A percentile compares a stretch with the other conserved stretches of the same genome.
Evolutionary conservation across 225 moss, liverwort and hornwort genomes (phyloP).

Genomic region (Climacium dendroides): DNA sequence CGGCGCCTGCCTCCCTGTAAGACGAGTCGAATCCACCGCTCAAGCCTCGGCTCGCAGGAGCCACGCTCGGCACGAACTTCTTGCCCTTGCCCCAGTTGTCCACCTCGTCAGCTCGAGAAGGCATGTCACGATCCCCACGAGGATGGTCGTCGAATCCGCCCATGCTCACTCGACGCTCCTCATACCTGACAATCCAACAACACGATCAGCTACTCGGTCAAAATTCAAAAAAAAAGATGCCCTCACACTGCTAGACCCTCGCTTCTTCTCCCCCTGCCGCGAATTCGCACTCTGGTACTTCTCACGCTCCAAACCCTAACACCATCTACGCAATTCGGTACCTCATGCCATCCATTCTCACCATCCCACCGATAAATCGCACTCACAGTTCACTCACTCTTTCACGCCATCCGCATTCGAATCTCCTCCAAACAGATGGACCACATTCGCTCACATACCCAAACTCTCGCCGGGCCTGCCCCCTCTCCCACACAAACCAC

Average conservation of each 20-base stretch:
- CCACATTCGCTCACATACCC: neutral
- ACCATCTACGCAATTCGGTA: neutral
- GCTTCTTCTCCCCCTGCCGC: no score
- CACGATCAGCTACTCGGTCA: neutral
- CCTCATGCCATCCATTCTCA: neutral
- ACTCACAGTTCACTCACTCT: neutral
- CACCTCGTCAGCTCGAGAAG: conserved; percentile 83
- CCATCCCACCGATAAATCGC: neutral
- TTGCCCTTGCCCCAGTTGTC: conserved; percentile 87
- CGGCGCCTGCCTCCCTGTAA: conserved; percentile 68
- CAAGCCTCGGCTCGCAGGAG: conserved; percentile 31
- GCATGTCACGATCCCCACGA: conserved; percentile 36
- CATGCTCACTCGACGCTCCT: conserved; percentile 54
- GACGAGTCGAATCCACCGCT: conserved; percentile 63
- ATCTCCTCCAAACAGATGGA: neutral
- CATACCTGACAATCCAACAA: conserved; percentile 18
- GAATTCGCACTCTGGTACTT: neutral
- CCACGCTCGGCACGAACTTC: conserved; percentile 61
- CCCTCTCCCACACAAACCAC: neutral
- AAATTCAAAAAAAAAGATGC: neutral
- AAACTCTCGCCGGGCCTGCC: neutral
- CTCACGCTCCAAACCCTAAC: neutral
- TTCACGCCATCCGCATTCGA: neutral
- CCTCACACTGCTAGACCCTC: neutral
- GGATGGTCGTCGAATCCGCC: conserved; percentile 61